Evolutionary conservation across 805 yeast species (phyloP).

Genomic region (Clavispora fructus): DNA sequence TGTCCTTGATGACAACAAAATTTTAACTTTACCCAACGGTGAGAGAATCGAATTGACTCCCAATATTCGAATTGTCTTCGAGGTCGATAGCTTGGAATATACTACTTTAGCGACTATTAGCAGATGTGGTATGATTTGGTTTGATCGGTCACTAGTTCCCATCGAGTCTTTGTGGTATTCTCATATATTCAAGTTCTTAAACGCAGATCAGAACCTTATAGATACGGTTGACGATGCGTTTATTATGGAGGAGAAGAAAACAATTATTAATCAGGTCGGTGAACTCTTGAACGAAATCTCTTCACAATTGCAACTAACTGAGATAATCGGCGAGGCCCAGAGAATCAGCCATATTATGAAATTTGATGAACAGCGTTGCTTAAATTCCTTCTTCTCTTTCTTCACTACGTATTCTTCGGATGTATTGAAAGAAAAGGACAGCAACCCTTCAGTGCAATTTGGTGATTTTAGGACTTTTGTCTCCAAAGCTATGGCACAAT

Average conservation of each 20-base stretch:
- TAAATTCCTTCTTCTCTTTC: slow-evolving; percentile 37
- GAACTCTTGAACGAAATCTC: neutral
- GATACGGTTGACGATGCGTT: slow-evolving; percentile 2
- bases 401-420: slow-evolving; percentile 31
- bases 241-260: slow-evolving; percentile 3
- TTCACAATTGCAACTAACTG: neutral
- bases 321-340: slow-evolving; percentile 21
- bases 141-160: slow-evolving; percentile 35
- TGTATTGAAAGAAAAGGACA: slow-evolving; percentile 7
- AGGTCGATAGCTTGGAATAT: slow-evolving; percentile 56
- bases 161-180: slow-evolving; percentile 13
- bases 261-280: slow-evolving; percentile 12
- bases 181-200: slow-evolving; percentile 4
- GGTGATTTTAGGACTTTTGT: slow-evolving; percentile 17
- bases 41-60: slow-evolving; percentile 69
- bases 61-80: slow-evolving; percentile 67
- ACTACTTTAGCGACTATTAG: slow-evolving; percentile 92
- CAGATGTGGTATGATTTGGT: slow-evolving; percentile 86
- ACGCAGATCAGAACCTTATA: neutral
- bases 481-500: slow-evolving; percentile 27
- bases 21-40: slow-evolving; percentile 83
- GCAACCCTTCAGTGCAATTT: slow-evolving; percentile 1
- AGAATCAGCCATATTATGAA: slow-evolving; percentile 49
- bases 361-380: slow-evolving; percentile 29
- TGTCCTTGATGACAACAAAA: slow-evolving; percentile 81